Base-by-base conservation (phyloP, 2,329 filamentous ascomycete species). In the Helicocarpus griseus region DNA sequence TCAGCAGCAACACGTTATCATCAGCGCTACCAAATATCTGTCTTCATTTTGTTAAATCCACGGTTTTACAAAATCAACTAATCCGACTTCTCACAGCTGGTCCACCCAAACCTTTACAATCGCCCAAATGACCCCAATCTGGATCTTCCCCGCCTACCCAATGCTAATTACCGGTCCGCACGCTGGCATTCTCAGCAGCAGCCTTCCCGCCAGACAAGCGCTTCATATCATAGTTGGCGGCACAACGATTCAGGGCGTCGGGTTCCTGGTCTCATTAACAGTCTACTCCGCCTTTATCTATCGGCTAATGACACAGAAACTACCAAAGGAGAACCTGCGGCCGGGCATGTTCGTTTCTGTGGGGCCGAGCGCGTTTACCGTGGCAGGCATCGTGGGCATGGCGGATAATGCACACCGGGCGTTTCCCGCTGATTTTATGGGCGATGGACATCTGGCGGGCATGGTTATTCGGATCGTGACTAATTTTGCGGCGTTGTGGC, bases 301-400 rank as follows among this genome's bases (percentile, higher is more conserved):
- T 64, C 81, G 88, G 28, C 76, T 94, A 26, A 93, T 93, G 87
- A 91, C 87, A 0, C 86, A 91, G 62, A 93, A 93, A 61, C 74
- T 94, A 0, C 88, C 88, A 0, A 77, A 80, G 50, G 87, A 91
- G 61, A 82, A 78, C 39, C 77, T 88, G 19, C 79, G 87, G 9
- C 88, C 88, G 0, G 87, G 85, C 60, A 89, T 94, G 82, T 93
- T 93, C 64, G 88, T 93, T 54, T 85, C 81, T 1, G 86, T 93
- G 26, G 87, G 88, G 31, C 87, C 88, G 0, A 82, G 79, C 47
- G 86, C 80, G 2, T 86, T 86, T 63, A 86, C 82, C 0, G 80
- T 81, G 17, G 73, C 79, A 0, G 82, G 77, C 0, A 65, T 83
- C 4, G 73, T 85, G 17, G 75, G 65, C 36, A 82, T 83, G 79